Percentiles rank a stretch among this genome's conserved stretches.
Conservation (phyloP, 2,329 filamentous ascomycete genomes). For the Cladosporium sp. region DNA sequence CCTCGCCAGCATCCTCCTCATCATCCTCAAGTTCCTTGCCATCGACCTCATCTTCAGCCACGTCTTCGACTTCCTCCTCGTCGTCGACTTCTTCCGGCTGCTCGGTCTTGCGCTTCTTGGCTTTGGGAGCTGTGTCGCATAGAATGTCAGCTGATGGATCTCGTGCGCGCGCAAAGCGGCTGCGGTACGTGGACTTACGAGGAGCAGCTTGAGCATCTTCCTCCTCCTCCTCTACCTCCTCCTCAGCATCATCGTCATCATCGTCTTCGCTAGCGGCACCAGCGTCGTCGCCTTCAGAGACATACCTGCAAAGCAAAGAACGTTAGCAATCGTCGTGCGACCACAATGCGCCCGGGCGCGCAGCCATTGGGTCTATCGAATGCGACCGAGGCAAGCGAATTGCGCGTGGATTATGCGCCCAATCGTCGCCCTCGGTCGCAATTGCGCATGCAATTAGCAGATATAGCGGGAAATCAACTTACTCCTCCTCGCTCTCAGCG, state of each 20-base stretch:
- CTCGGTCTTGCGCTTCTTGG: slow-evolving; percentile 29
- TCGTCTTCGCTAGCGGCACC: slow-evolving; percentile 9
- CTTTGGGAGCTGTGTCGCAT: slow-evolving; percentile 19
- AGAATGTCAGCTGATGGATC: background rate
- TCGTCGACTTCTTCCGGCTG: slow-evolving; percentile 21
- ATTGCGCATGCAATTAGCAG: background rate
- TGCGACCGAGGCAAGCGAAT: background rate
- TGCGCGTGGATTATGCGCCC: background rate
- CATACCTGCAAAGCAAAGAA: background rate
- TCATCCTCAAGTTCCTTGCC: slow-evolving; percentile 18
- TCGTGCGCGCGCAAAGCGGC: background rate
- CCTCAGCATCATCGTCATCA: slow-evolving; percentile 20
- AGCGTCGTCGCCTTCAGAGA: slow-evolving; percentile 10
- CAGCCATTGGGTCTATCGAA: background rate
- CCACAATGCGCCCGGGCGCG: background rate
- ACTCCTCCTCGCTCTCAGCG: slow-evolving; percentile 38
- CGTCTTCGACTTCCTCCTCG: slow-evolving; percentile 16
- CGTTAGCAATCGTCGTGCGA: background rate
- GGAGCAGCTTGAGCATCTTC: background rate
- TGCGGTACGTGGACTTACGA: background rate
- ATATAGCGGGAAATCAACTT: slow-evolving; percentile 18
- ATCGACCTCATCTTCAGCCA: slow-evolving; percentile 19
- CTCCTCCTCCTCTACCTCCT: slow-evolving; percentile 14
- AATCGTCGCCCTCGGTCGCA: background rate
- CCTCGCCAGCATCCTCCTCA: slow-evolving; percentile 17